Conservation (phyloP, 78 protist species). For the Chrysochromulina parva region DNA sequence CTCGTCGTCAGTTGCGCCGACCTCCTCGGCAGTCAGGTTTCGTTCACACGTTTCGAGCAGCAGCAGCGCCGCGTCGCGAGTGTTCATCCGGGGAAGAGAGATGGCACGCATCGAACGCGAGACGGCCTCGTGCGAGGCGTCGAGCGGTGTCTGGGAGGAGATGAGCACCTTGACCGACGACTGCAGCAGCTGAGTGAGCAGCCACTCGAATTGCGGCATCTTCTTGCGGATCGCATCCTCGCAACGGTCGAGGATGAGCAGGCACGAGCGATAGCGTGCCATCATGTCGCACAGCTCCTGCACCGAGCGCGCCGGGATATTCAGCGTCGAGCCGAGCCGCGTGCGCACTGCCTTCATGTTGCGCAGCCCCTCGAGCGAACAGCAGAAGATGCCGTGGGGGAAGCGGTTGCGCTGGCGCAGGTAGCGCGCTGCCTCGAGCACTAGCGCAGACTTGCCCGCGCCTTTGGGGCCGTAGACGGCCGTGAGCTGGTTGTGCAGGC, state of each 20-base stretch:
- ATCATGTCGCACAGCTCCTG: not conserved
- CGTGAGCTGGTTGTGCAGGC: not conserved
- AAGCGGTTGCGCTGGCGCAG: not conserved
- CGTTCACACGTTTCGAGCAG: not conserved
- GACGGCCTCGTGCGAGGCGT: no score
- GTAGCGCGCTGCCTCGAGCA: not conserved
- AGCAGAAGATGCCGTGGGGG: slow-evolving; percentile 20
- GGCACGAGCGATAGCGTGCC: not conserved
- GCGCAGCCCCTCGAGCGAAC: not conserved
- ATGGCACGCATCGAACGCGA: not conserved
- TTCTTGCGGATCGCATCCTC: not conserved
- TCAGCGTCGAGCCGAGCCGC: not conserved
- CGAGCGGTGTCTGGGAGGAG: no score
- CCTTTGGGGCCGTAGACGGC: not conserved
- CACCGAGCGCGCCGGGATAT: not conserved
- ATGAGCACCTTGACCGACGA: not conserved
- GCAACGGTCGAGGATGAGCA: slow-evolving; percentile 28
- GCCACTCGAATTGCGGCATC: not conserved
- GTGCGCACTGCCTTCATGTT: not conserved
- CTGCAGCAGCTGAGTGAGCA: not conserved
- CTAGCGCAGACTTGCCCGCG: not conserved
- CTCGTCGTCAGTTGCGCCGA: not conserved
- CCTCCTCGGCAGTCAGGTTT: not conserved
- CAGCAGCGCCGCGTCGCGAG: not conserved
- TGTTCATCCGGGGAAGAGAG: not conserved